phyloP scores from a whole-genome alignment of 2,329 filamentous ascomycete species.

The Alternaria longipes region DNA sequence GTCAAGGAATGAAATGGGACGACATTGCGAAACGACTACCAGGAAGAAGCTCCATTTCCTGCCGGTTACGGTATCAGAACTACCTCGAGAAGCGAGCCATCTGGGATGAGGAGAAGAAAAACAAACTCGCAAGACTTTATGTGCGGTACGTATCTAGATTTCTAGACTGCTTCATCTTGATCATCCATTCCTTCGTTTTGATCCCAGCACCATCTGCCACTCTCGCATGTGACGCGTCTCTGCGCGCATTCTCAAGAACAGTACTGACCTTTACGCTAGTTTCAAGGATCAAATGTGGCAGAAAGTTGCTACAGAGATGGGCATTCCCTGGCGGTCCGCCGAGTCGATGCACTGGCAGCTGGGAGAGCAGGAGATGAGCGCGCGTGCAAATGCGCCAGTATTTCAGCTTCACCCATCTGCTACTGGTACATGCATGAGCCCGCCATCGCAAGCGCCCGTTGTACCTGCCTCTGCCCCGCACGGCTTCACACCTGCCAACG shows the following conservation, averaged over 20 bases:
- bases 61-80: conserved; percentile 94
- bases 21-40: conserved; percentile 93
- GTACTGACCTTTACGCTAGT: conserved; percentile 60
- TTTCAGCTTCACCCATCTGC: conserved; percentile 67
- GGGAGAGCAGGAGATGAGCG: conserved; percentile 92
- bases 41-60: conserved; percentile 92
- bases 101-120: conserved; percentile 98
- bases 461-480: conserved; percentile 39
- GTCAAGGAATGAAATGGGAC: conserved; percentile 97
- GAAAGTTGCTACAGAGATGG: conserved; percentile 93
- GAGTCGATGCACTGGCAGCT: conserved; percentile 99
- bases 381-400: conserved; percentile 86
- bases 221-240: conserved; percentile 17
- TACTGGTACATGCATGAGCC: conserved; percentile 42
- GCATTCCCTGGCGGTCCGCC: conserved; percentile 91
- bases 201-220: background rate
- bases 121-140: conserved; percentile 92
- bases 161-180: conserved; percentile 9
- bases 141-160: conserved; percentile 73
- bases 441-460: conserved; percentile 39
- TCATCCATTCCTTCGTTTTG: conserved; percentile 3
- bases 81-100: conserved; percentile 92
- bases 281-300: conserved; percentile 99
- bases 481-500: conserved; percentile 52
- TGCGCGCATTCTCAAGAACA: conserved; percentile 7